Conservation (phyloP, 208 protist species). For the Entamoeba moshkovskii region DNA sequence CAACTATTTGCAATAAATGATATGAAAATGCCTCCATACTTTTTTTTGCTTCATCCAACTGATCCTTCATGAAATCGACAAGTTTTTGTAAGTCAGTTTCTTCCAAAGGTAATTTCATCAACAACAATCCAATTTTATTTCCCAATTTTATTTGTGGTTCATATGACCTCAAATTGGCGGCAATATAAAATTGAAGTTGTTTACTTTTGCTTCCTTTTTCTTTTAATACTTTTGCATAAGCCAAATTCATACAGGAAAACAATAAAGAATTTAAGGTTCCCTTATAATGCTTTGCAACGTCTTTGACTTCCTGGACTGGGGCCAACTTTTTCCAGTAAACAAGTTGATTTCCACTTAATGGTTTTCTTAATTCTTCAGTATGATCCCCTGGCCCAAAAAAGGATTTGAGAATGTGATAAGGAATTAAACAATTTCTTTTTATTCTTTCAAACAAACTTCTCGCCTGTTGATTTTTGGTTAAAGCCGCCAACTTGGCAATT, state of each 20-base stretch:
- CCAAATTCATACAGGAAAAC: background rate
- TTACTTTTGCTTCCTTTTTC: background rate
- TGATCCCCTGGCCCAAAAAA: background rate
- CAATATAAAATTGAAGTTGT: background rate
- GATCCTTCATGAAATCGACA: no score
- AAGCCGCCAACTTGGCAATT: no score
- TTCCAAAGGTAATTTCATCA: background rate
- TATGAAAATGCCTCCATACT: background rate
- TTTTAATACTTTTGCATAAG: background rate
- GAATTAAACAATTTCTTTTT: background rate
- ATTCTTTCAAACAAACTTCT: background rate
- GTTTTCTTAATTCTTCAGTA: background rate
- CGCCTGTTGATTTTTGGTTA: background rate
- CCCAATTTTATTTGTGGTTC: background rate
- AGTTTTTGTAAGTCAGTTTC: background rate
- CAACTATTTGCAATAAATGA: background rate
- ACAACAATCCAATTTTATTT: background rate
- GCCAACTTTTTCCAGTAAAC: background rate
- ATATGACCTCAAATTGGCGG: background rate
- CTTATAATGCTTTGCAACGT: background rate
- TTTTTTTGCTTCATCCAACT: background rate
- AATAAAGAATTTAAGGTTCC: background rate
- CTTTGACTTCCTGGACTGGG: background rate
- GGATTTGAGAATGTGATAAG: background rate
- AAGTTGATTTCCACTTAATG: background rate